These are phyloP conservation scores for Musa acuminata DNA, from an alignment of 176 grass and related monocot genomes.

Conservation along the genomic window DNA sequence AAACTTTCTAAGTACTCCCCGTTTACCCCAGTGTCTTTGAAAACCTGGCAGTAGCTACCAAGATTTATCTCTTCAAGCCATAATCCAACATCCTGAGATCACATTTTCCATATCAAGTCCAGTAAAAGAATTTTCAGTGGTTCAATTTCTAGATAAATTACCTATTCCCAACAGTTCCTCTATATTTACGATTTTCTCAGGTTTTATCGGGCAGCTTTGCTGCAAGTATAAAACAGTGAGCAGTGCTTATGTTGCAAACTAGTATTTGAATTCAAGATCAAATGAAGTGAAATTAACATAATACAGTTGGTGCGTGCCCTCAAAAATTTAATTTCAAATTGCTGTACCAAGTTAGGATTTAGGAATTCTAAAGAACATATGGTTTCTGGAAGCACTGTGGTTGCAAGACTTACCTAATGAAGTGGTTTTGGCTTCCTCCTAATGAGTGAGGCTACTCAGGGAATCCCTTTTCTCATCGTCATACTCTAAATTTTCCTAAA, in stretches of 20 bases:
- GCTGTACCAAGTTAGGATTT: no score
- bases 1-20: slow-evolving; percentile 78
- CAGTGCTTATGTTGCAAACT: not conserved
- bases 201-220: not conserved
- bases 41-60: slow-evolving; percentile 54
- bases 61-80: slow-evolving; percentile 92
- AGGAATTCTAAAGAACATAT: no score
- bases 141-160: not conserved
- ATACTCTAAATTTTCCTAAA: no score
- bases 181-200: not conserved
- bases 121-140: not conserved
- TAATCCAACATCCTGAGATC: slow-evolving; percentile 85
- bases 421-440: not conserved
- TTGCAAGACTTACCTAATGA: not conserved
- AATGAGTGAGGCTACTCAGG: no score
- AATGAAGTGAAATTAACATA: not conserved
- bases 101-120: not conserved
- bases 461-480: no score
- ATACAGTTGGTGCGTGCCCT: not conserved
- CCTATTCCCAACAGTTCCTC: not conserved
- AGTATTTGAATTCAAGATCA: not conserved
- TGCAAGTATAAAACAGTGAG: not conserved
- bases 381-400: not conserved
- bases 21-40: slow-evolving; percentile 79
- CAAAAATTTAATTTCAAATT: no score